These are phyloP conservation scores for Diutina mesorugosa DNA, from an alignment of 1,139 yeast genomes.

Conservation along the genomic window DNA sequence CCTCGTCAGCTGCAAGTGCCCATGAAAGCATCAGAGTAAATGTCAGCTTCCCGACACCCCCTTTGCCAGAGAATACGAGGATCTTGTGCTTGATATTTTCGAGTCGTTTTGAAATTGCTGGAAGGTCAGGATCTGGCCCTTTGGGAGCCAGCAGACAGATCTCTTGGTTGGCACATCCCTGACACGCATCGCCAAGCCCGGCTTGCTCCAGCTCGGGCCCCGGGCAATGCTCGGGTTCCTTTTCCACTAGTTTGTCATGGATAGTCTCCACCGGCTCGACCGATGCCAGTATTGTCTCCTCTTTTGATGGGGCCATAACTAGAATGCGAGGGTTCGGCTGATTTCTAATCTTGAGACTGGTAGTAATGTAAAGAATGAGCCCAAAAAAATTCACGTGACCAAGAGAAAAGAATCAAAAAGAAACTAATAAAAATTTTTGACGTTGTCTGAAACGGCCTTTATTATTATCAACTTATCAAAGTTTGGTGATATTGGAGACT, in stretches of 20 bases:
- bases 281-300: neutral
- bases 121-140: conserved; percentile 94
- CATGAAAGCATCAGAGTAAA: conserved; percentile 90
- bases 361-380: neutral
- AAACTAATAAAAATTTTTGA: too few species aligned
- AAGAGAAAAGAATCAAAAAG: too few species aligned
- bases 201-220: conserved; percentile 94
- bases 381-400: neutral
- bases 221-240: conserved; percentile 95
- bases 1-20: conserved; percentile 89
- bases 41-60: conserved; percentile 97
- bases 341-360: neutral
- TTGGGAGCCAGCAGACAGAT: conserved; percentile 82
- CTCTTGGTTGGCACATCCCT: conserved; percentile 86
- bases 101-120: conserved; percentile 59
- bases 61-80: conserved; percentile 85
- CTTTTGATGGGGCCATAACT: neutral
- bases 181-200: conserved; percentile 89
- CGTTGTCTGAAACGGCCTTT: neutral
- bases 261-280: neutral
- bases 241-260: conserved; percentile 23
- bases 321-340: neutral
- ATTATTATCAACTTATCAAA: too few species aligned
- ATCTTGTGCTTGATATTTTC: conserved; percentile 67
- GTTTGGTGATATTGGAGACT: too few species aligned